phyloP scores from a whole-genome alignment of 2,329 filamentous ascomycete genomes.

The Teratosphaeria gauchensis region DNA sequence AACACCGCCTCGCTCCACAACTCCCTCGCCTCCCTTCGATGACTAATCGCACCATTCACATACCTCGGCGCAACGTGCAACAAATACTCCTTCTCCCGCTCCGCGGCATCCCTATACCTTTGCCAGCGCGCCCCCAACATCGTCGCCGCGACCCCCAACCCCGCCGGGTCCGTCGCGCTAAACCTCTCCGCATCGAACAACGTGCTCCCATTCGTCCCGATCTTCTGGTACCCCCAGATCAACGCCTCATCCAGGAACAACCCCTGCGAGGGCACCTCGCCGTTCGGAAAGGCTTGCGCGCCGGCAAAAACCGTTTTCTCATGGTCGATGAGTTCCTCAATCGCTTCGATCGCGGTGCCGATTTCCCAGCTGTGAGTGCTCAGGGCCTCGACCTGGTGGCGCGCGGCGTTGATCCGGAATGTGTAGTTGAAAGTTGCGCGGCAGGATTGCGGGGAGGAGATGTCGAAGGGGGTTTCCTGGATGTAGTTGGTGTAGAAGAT shows the following conservation, averaged over 20 bases:
- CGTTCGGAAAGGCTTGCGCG: slow-evolving; percentile 26
- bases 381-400: slow-evolving; percentile 20
- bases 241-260: slow-evolving; percentile 22
- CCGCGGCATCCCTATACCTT: slow-evolving; percentile 29
- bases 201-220: slow-evolving; percentile 19
- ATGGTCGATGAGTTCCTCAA: slow-evolving; percentile 31
- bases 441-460: slow-evolving; percentile 13
- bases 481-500: slow-evolving; percentile 11
- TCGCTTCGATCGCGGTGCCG: slow-evolving; percentile 32
- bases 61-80: slow-evolving; percentile 32
- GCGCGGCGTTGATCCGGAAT: slow-evolving; percentile 18
- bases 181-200: slow-evolving; percentile 25
- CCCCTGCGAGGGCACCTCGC: slow-evolving; percentile 16
- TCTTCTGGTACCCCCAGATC: slow-evolving; percentile 27
- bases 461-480: slow-evolving; percentile 9
- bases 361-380: slow-evolving; percentile 35
- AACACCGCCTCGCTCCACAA: slow-evolving; percentile 43
- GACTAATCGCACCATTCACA: slow-evolving; percentile 40
- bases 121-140: slow-evolving; percentile 31
- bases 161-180: slow-evolving; percentile 35
- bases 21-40: slow-evolving; percentile 34
- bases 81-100: slow-evolving; percentile 33
- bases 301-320: slow-evolving; percentile 29
- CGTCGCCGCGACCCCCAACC: slow-evolving; percentile 36
- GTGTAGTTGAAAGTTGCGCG: slow-evolving; percentile 17